phyloP scores from a whole-genome alignment of 176 grass and related monocot genomes.

The Musa acuminata region DNA sequence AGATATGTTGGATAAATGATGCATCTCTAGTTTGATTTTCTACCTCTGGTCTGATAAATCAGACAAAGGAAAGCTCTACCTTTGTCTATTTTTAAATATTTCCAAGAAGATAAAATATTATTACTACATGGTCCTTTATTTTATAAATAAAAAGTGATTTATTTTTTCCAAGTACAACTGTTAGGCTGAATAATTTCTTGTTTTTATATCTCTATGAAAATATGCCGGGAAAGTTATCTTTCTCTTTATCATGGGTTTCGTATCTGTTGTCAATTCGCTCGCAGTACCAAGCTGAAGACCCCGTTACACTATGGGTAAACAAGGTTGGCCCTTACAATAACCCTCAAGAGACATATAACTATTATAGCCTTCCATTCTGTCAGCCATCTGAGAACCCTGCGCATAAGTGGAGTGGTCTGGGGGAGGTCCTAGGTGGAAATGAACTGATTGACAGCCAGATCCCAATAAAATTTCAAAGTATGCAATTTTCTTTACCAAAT shows the following conservation, averaged over 20 bases:
- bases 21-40: neutral
- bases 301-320: conserved; percentile 85
- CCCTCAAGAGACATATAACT: conserved; percentile 89
- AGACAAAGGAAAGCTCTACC: neutral
- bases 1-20: neutral
- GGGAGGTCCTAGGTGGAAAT: conserved; percentile 77
- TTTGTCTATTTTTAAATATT: neutral
- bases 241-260: neutral
- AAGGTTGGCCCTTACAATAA: conserved; percentile 94
- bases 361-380: conserved; percentile 87
- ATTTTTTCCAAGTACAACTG: neutral
- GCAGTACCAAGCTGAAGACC: conserved; percentile 59
- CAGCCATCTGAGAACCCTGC: conserved; percentile 54
- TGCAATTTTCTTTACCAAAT: conserved; percentile 25
- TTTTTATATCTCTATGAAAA: neutral
- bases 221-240: neutral
- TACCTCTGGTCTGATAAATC: neutral
- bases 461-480: conserved; percentile 68
- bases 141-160: neutral
- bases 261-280: neutral
- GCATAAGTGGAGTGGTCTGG: conserved; percentile 85
- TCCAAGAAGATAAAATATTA: neutral
- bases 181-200: neutral
- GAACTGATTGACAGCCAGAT: conserved; percentile 83
- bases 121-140: neutral